Evolutionary conservation across 1,284 basidiomycete species (phyloP).

Genomic region (Cerrena zonata): DNA sequence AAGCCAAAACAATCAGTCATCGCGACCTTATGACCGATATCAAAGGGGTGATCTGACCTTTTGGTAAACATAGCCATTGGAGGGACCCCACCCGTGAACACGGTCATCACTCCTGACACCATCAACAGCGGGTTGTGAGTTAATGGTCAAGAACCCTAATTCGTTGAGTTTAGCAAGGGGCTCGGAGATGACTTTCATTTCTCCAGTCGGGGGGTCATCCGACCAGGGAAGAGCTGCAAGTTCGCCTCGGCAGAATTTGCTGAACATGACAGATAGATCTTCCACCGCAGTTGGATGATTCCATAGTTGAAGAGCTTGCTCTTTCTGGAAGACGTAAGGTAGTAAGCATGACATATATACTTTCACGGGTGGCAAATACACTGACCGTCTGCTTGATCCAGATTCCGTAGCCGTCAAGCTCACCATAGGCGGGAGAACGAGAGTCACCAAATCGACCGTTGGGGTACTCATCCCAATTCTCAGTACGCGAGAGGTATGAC

Average conservation of each 20-base stretch:
- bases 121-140: slow-evolving; percentile 96
- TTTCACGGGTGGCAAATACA: slow-evolving; percentile 9
- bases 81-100: slow-evolving; percentile 89
- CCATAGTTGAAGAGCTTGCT: slow-evolving; percentile 85
- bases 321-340: slow-evolving; percentile 46
- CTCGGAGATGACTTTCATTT: slow-evolving; percentile 79
- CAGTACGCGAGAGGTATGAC: slow-evolving; percentile 87
- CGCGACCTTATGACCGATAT: slow-evolving; percentile 1
- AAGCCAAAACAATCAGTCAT: background rate
- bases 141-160: slow-evolving; percentile 93
- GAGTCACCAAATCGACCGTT: slow-evolving; percentile 98
- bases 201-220: slow-evolving; percentile 79
- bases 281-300: slow-evolving; percentile 66
- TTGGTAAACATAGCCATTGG: slow-evolving; percentile 94
- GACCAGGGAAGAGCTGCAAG: slow-evolving; percentile 89
- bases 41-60: slow-evolving; percentile 55
- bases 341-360: background rate
- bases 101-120: slow-evolving; percentile 84
- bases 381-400: slow-evolving; percentile 77
- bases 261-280: slow-evolving; percentile 74
- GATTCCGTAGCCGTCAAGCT: slow-evolving; percentile 91
- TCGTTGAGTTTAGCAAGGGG: slow-evolving; percentile 83
- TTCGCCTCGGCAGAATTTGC: slow-evolving; percentile 70
- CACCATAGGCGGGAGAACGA: slow-evolving; percentile 93
- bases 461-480: slow-evolving; percentile 98